Evolutionary conservation across 441 rosid genomes (phyloP).

Genomic region (Erysimum cheiri): DNA sequence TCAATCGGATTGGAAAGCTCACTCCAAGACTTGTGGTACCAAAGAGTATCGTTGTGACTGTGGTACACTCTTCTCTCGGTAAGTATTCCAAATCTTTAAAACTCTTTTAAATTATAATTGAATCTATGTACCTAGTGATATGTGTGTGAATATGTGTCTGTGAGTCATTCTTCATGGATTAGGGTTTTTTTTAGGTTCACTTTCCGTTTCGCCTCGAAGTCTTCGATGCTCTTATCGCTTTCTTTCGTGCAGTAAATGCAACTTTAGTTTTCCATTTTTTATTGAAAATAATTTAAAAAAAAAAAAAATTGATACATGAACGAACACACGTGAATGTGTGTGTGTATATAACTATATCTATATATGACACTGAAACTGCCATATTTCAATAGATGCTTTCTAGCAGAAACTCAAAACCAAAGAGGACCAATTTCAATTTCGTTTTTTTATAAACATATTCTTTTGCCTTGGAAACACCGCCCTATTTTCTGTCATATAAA

Average conservation of each 20-base stretch:
- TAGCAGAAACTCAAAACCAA: slow-evolving; percentile 39
- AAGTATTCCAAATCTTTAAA: slow-evolving; percentile 22
- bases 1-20: slow-evolving; percentile 98
- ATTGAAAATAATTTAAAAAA: not conserved
- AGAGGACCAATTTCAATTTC: slow-evolving; percentile 33
- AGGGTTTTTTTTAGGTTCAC: slow-evolving; percentile 51
- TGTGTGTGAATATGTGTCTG: slow-evolving; percentile 33
- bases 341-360: slow-evolving; percentile 37
- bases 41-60: slow-evolving; percentile 89
- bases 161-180: slow-evolving; percentile 42
- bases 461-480: slow-evolving; percentile 71
- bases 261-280: slow-evolving; percentile 19
- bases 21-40: slow-evolving; percentile 93
- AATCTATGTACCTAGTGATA: slow-evolving; percentile 7
- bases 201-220: slow-evolving; percentile 51
- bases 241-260: slow-evolving; percentile 42
- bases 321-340: slow-evolving; percentile 63
- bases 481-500: slow-evolving; percentile 41
- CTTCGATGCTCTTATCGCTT: slow-evolving; percentile 47
- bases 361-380: slow-evolving; percentile 57
- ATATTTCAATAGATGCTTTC: slow-evolving; percentile 50
- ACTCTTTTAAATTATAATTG: slow-evolving; percentile 12
- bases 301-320: slow-evolving; percentile 20
- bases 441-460: not conserved
- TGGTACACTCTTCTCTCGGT: slow-evolving; percentile 95